These are phyloP conservation scores for Asterophora lycoperdoides DNA, from an alignment of 768 basidiomycete species.

Conservation along the genomic window DNA sequence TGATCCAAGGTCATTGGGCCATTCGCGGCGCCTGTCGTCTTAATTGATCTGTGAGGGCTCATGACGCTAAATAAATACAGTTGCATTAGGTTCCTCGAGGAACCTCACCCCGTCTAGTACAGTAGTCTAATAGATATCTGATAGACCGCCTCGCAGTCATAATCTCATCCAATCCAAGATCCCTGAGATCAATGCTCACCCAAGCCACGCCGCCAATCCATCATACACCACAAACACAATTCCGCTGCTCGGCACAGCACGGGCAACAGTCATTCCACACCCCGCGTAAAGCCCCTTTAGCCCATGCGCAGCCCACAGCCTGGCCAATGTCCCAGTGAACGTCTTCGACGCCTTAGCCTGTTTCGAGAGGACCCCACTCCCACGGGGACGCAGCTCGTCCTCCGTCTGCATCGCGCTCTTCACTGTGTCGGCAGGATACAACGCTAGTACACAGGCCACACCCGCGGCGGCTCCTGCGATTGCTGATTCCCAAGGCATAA, in stretches of 20 bases:
- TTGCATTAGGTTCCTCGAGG: no score
- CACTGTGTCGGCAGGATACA: constrained; percentile 89
- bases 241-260: constrained; percentile 85
- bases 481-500: constrained; percentile 71
- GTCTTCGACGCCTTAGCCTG: constrained; percentile 17
- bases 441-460: constrained; percentile 68
- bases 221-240: constrained; percentile 94
- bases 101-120: no score
- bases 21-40: no score
- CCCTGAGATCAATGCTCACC: constrained; percentile 21
- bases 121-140: no score
- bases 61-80: no score
- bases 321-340: constrained; percentile 55
- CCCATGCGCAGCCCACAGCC: constrained; percentile 74
- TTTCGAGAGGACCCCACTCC: not conserved
- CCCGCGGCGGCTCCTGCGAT: constrained; percentile 77
- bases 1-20: no score
- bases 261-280: constrained; percentile 83
- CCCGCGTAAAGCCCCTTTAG: constrained; percentile 87
- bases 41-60: no score
- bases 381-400: constrained; percentile 56
- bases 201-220: constrained; percentile 49
- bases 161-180: not conserved
- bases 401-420: constrained; percentile 91
- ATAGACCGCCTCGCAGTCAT: no score